These are phyloP conservation scores for Cystobasidium sp. DNA, from an alignment of 1,284 basidiomycete genomes.

Conservation along the genomic window DNA sequence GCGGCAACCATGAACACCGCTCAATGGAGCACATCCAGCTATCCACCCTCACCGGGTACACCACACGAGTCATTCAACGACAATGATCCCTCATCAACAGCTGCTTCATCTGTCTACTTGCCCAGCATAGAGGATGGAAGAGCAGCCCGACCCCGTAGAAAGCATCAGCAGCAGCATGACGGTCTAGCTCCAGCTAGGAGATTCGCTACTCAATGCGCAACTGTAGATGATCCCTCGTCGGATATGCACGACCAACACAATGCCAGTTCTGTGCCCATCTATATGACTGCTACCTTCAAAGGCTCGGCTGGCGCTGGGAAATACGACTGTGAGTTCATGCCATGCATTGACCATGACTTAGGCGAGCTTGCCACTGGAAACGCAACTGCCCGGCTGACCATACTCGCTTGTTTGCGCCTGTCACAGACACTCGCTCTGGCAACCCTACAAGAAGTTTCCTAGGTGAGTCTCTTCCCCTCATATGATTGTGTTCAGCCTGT, in stretches of 20 bases:
- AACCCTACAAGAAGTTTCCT: slow-evolving; percentile 96
- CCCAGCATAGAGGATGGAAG: slow-evolving; percentile 9
- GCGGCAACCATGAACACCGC: background rate
- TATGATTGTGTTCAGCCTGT: no score
- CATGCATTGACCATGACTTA: background rate
- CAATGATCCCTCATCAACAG: slow-evolving; percentile 23
- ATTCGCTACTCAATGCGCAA: slow-evolving; percentile 69
- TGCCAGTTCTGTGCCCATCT: slow-evolving; percentile 91
- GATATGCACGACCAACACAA: slow-evolving; percentile 94
- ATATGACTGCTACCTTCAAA: slow-evolving; percentile 98
- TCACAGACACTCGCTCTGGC: slow-evolving; percentile 75
- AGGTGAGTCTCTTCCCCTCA: slow-evolving; percentile 62
- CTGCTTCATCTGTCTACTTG: slow-evolving; percentile 36
- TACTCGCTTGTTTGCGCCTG: no score
- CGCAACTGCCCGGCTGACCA: background rate
- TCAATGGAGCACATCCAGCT: slow-evolving; percentile 25
- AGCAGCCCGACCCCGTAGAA: slow-evolving; percentile 20
- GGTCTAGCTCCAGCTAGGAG: background rate
- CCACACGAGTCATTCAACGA: slow-evolving; percentile 7
- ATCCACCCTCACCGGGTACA: slow-evolving; percentile 26
- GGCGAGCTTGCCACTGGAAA: background rate
- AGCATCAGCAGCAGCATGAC: slow-evolving; percentile 1
- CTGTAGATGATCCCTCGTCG: slow-evolving; percentile 74
- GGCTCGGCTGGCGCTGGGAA: slow-evolving; percentile 72
- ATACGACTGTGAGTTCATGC: slow-evolving; percentile 59